Evolutionary conservation across 352 stramenopile genomes (phyloP).

Genomic region (Phytopythium mirpurense): DNA sequence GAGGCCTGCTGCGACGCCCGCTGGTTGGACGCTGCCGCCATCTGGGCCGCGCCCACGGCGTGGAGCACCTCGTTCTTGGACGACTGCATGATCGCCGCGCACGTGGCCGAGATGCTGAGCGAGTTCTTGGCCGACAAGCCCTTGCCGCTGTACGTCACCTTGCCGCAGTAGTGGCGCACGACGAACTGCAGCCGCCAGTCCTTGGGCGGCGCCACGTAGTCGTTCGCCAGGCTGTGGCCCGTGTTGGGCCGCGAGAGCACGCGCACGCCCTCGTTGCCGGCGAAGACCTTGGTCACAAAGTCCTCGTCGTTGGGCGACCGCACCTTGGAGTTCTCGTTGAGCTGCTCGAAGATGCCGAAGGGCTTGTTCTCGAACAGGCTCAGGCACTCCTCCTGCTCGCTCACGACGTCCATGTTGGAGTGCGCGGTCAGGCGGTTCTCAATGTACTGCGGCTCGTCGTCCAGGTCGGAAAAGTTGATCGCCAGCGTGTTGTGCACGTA

Average conservation of each 20-base stretch:
- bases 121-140: conserved; percentile 63
- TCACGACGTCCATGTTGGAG: conserved; percentile 43
- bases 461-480: conserved; percentile 51
- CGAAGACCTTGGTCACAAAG: conserved; percentile 75
- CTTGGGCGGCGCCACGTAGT: conserved; percentile 66
- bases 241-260: conserved; percentile 54
- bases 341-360: conserved; percentile 65
- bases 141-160: conserved; percentile 76
- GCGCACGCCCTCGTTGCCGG: conserved; percentile 51
- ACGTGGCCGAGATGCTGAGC: conserved; percentile 70
- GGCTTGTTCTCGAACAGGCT: conserved; percentile 68
- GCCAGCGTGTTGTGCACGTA: conserved; percentile 74
- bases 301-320: conserved; percentile 70
- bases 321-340: conserved; percentile 66
- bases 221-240: conserved; percentile 41
- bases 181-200: conserved; percentile 77
- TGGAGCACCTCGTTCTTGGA: conserved; percentile 76
- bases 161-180: conserved; percentile 62
- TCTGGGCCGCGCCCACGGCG: conserved; percentile 60
- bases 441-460: conserved; percentile 59
- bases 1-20: conserved; percentile 14
- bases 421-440: conserved; percentile 55
- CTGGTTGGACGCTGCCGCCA: conserved; percentile 48
- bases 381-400: conserved; percentile 58
- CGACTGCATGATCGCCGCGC: conserved; percentile 79